phyloP scores from a whole-genome alignment of 176 grass and related monocot species.

The Rhynchospora breviuscula region DNA sequence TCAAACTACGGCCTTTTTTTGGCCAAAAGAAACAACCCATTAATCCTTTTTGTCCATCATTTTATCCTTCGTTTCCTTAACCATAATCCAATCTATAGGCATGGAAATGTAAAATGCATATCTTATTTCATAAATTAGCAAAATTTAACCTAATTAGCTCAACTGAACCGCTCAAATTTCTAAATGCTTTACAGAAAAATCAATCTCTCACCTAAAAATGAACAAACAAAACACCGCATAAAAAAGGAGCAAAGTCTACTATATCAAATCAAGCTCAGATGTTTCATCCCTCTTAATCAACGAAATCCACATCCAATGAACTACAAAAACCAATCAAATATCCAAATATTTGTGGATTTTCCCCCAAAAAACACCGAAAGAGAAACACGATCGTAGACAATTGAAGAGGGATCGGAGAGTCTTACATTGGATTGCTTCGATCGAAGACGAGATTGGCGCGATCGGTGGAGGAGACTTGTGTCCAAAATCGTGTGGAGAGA shows the following conservation, averaged over 20 bases:
- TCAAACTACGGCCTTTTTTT: background rate
- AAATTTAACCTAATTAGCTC: background rate
- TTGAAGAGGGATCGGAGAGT: background rate
- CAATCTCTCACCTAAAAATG: background rate
- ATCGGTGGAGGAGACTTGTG: slow-evolving; percentile 4
- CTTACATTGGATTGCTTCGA: slow-evolving; percentile 45
- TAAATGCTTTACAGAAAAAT: background rate
- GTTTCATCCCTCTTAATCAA: background rate
- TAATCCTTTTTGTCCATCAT: background rate
- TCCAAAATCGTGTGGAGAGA: slow-evolving; percentile 38
- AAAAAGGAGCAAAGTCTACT: background rate
- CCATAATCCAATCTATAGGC: slow-evolving; percentile 23
- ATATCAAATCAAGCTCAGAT: background rate
- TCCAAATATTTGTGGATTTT: background rate
- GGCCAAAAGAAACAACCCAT: background rate
- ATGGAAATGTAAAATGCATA: background rate
- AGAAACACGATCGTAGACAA: background rate
- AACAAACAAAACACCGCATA: background rate
- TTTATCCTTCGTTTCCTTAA: background rate
- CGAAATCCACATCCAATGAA: slow-evolving; percentile 16
- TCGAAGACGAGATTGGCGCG: slow-evolving; percentile 6
- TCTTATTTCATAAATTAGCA: background rate
- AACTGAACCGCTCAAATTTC: slow-evolving; percentile 9
- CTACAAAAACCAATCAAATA: slow-evolving; percentile 18
- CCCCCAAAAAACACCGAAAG: background rate